Evolutionary conservation across 1,284 basidiomycete genomes (phyloP).

Genomic region (Moesziomyces sp.): DNA sequence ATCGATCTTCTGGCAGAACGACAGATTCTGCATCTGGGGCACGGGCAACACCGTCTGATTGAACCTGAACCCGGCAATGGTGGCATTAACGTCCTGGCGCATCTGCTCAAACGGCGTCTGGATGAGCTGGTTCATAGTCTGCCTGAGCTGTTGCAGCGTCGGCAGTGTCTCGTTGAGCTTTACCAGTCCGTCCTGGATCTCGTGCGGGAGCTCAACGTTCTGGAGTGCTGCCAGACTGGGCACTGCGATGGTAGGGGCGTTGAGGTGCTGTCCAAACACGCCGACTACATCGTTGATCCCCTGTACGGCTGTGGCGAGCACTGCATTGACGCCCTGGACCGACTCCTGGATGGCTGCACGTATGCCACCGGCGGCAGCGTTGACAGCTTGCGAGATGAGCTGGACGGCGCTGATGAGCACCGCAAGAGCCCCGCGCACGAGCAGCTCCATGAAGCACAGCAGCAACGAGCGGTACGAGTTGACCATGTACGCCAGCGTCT

Average conservation of each 20-base stretch:
- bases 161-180: slow-evolving; percentile 84
- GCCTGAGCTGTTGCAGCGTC: slow-evolving; percentile 79
- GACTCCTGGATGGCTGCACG: slow-evolving; percentile 76
- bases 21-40: slow-evolving; percentile 35
- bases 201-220: slow-evolving; percentile 83
- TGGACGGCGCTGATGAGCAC: slow-evolving; percentile 83
- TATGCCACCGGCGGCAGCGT: slow-evolving; percentile 76
- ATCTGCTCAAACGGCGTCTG: slow-evolving; percentile 52
- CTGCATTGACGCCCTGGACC: slow-evolving; percentile 38
- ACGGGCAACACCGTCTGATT: slow-evolving; percentile 39
- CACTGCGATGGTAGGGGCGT: slow-evolving; percentile 31
- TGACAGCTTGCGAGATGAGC: slow-evolving; percentile 75
- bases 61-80: slow-evolving; percentile 43
- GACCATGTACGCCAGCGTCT: slow-evolving; percentile 76
- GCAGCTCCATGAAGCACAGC: slow-evolving; percentile 89
- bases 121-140: slow-evolving; percentile 74
- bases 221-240: slow-evolving; percentile 74
- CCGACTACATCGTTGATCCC: slow-evolving; percentile 51
- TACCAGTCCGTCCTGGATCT: slow-evolving; percentile 78
- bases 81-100: slow-evolving; percentile 45
- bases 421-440: slow-evolving; percentile 82
- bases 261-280: slow-evolving; percentile 43
- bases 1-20: slow-evolving; percentile 51
- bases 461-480: slow-evolving; percentile 90
- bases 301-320: slow-evolving; percentile 35